Conservation (phyloP, 2,329 filamentous ascomycete species). For the Monosporascus ibericus region DNA sequence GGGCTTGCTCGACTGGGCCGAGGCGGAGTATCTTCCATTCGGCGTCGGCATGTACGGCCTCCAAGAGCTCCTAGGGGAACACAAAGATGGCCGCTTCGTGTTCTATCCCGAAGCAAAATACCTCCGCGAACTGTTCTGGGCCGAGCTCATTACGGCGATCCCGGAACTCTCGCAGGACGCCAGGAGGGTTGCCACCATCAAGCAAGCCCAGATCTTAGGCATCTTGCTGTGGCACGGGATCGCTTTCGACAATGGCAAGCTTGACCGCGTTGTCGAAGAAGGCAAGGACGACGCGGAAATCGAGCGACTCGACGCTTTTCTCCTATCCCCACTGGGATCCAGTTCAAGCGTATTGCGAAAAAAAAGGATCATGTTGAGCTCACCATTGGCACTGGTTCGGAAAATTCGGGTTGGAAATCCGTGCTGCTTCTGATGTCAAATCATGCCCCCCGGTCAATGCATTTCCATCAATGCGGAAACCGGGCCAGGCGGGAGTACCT, state of each 20-base stretch:
- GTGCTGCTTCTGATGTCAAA: no score
- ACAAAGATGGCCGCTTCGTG: slow-evolving; percentile 29
- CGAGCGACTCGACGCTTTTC: slow-evolving; percentile 37
- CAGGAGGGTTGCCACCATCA: slow-evolving; percentile 25
- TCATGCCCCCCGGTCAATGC: no score
- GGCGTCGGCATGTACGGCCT: slow-evolving; percentile 55
- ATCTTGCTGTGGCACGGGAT: slow-evolving; percentile 58
- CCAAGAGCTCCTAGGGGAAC: slow-evolving; percentile 50
- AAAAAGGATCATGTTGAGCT: slow-evolving; percentile 3
- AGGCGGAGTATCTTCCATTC: slow-evolving; percentile 55
- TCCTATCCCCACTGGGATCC: slow-evolving; percentile 10
- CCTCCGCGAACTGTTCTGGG: slow-evolving; percentile 47
- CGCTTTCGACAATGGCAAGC: slow-evolving; percentile 54
- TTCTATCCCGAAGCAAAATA: slow-evolving; percentile 38
- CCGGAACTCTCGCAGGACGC: slow-evolving; percentile 25
- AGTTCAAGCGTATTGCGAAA: slow-evolving; percentile 1
- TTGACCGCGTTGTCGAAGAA: slow-evolving; percentile 51
- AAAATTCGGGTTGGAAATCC: slow-evolving; percentile 6
- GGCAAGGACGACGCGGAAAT: slow-evolving; percentile 46
- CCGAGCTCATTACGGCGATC: slow-evolving; percentile 26
- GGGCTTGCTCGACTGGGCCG: slow-evolving; percentile 59
- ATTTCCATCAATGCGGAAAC: no score
- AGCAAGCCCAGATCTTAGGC: slow-evolving; percentile 42
- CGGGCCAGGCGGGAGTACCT: no score
- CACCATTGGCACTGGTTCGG: slow-evolving; percentile 10